Base-by-base conservation (phyloP, 305 asterid genomes). In the Euphrasia arctica region DNA sequence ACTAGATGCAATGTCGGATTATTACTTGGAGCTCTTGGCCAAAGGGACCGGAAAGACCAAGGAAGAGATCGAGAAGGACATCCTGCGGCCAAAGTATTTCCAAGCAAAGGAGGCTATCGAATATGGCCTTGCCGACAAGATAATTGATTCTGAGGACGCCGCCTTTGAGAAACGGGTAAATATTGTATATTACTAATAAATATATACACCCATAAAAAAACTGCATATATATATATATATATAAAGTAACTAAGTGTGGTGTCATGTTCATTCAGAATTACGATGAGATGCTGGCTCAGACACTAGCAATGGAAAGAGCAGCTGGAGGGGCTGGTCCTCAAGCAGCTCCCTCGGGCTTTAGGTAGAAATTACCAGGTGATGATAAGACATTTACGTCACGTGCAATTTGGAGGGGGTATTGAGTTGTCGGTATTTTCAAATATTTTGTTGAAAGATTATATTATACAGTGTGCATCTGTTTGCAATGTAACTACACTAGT, bases 41-140 rank as follows among this genome's bases (percentile, higher is more conserved):
- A 78, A 79, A 67, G 95, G 97, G 69, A 83, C 68, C 6, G 95
- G 91, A 50, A 93, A 88, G 80, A 79, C 96, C 13, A 74, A 86
- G 74, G 97, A 90, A 79, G 97, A 88, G 75, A 68, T 93, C 27
- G 85, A 78, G 72, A 85, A 82, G 67, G 99, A 88, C 60, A 57
- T 90, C 71, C 84, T 77, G 68, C 88, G 86, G 8, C 85, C 87
- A 22, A 83, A 81, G 80, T 83, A 79, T 70, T 81, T 90, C 75
- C 77, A 63, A 49, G 80, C 96, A 52, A 78, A 81, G 69, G 90
- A 84, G 50, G 96, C 97, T 59, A 88, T 93, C 25, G 87, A 79
- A 57, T 90, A 90, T 75, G 97, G 95, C 69, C 29, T 93, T 70
- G 97, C 85, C 2, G 99, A 93, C 82, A 86, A 74, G 83, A 86